A percentile compares a stretch with the other conserved stretches of the same genome.
phyloP scores from a whole-genome alignment of 2,329 filamentous ascomycete species.

The Aspergillus intermedius region DNA sequence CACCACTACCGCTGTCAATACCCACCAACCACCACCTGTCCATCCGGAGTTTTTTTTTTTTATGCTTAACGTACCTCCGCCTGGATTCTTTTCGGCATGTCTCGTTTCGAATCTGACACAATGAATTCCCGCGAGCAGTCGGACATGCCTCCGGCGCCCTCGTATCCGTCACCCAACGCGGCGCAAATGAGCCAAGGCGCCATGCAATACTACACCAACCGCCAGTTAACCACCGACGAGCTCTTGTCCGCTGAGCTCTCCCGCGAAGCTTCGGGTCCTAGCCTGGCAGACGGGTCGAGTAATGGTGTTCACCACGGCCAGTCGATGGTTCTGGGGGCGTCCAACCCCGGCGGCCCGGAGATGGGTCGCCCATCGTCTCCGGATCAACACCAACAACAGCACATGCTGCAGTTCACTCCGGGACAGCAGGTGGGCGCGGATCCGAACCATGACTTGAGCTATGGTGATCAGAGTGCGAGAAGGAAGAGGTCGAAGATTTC shows the following conservation, averaged over 20 bases:
- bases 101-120: conserved; percentile 8
- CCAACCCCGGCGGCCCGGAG: conserved; percentile 28
- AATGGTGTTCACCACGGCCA: conserved; percentile 37
- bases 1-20: conserved; percentile 2
- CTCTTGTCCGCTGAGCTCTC: conserved; percentile 43
- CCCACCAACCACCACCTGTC: conserved; percentile 2
- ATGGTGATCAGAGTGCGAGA: conserved; percentile 58
- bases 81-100: conserved; percentile 6
- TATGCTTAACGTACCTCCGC: conserved; percentile 12
- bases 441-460: conserved; percentile 43
- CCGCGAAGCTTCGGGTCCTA: conserved; percentile 40
- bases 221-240: conserved; percentile 42
- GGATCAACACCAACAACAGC: conserved; percentile 35
- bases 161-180: conserved; percentile 40
- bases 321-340: conserved; percentile 34
- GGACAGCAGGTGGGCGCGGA: conserved; percentile 41
- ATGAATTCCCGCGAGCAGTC: conserved; percentile 40
- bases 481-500: conserved; percentile 81
- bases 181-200: conserved; percentile 39
- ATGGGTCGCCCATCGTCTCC: conserved; percentile 32
- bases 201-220: conserved; percentile 39
- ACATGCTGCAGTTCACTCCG: conserved; percentile 38
- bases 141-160: conserved; percentile 38
- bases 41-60: conserved; percentile 30
- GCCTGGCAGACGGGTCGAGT: conserved; percentile 34